Evolutionary conservation across 495 filamentous ascomycete species (phyloP), one percentile per base, ranked within the genome.

Genomic region (Penicillium cosmopolitanum): DNA sequence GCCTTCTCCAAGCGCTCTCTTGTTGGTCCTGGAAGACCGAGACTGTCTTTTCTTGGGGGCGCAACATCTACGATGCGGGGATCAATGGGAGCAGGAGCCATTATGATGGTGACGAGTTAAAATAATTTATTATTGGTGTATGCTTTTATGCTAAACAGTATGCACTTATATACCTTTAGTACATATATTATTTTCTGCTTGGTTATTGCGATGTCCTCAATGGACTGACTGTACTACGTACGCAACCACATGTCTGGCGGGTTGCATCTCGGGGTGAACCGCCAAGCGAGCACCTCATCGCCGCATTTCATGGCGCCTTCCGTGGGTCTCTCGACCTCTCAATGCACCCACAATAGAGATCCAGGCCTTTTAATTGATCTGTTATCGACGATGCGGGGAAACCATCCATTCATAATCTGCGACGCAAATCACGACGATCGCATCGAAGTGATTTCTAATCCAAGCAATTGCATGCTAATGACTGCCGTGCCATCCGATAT

Each of bases 1-100:
- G 84, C 84, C 51, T 85, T 87, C 54, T 85, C 83, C 6, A 89
- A 77, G 11, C 87, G 81, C 38, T 74, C 73, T 18, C 81, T 77
- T 2, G 85, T 76, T 11, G 80, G 57, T 15, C 70, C 70, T 10
- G 87, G 87, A 16, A 91, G 75, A 6, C 71, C 75, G 0, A 89
- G 78, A 0, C 77, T 85, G 56, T 89, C 84, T 67, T 89, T 91
- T 53, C 74, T 81, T 12, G 82, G 88, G 43, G 79, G 66, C 6
- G 78, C 81, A 12, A 84, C 80, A 63, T 90, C 85, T 50, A 78
- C 75, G 46, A 90, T 89, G 43, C 79, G 72, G 4, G 84, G 73
- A 56, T 82, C 75, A 61, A 88, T 88, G 13, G 87, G 77, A 53
- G 73, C 73, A 25, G 76, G 77, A 15, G 75, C 73, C 75, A 79